A percentile compares a stretch with the other conserved stretches of the same genome.
These are phyloP conservation scores for Talaromyces albobiverticillius DNA, from an alignment of 2,329 filamentous ascomycete species.

Conservation along the genomic window DNA sequence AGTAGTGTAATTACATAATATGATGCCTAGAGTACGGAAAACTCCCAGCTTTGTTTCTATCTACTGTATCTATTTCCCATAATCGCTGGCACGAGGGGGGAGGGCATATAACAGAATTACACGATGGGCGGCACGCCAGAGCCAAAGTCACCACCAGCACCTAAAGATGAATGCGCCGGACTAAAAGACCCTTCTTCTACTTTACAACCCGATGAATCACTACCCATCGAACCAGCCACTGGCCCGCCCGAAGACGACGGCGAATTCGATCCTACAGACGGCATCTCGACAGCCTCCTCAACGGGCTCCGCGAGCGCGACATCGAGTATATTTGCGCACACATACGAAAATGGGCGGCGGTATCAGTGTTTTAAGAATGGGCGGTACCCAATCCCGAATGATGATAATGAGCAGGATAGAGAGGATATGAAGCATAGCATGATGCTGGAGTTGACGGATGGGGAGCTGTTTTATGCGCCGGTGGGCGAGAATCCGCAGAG, in stretches of 20 bases:
- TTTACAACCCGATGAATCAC: neutral
- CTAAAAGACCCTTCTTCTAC: neutral
- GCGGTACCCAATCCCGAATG: constrained; percentile 14
- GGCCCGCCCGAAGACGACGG: constrained; percentile 8
- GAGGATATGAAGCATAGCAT: constrained; percentile 15
- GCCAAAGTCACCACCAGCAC: no score
- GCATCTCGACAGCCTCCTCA: constrained; percentile 1
- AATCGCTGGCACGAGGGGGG: no score
- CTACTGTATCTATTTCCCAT: no score
- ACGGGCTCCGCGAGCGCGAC: constrained; percentile 8
- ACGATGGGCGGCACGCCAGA: no score
- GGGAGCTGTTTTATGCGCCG: constrained; percentile 10
- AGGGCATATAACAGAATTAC: no score
- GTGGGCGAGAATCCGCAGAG: constrained; percentile 7
- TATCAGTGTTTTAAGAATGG: constrained; percentile 15
- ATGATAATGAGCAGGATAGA: constrained; percentile 14
- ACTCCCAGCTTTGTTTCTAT: no score
- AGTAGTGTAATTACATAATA: no score
- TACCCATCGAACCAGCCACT: constrained; percentile 7
- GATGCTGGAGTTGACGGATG: constrained; percentile 15
- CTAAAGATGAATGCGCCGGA: neutral
- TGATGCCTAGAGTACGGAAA: no score
- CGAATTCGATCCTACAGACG: constrained; percentile 10
- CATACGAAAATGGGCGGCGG: constrained; percentile 11
- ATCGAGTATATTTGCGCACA: constrained; percentile 12